Conservation (phyloP, 441 rosid genomes). For the Croton setiger region DNA sequence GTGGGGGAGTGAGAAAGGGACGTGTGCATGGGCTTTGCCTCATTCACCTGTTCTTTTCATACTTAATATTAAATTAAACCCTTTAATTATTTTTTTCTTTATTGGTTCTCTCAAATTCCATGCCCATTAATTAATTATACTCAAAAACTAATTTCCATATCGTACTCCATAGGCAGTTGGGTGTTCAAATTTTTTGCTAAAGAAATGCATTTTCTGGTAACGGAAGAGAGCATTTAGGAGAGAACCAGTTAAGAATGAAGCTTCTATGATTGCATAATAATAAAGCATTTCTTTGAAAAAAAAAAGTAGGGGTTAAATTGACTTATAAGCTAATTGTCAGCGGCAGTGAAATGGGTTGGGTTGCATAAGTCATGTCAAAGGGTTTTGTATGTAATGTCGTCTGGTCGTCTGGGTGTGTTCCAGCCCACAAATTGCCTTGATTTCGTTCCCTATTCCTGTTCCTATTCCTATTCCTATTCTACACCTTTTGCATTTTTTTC, state of each 20-base stretch:
- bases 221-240: too few relatives aligned
- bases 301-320: constrained; percentile 1
- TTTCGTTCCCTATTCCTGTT: background rate
- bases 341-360: background rate
- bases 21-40: constrained; percentile 86
- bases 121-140: background rate
- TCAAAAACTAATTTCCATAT: background rate
- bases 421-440: constrained; percentile 1
- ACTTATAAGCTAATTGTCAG: constrained; percentile 17
- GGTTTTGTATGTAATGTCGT: background rate
- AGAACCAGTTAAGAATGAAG: too few relatives aligned
- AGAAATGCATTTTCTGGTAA: too few relatives aligned
- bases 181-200: too few relatives aligned
- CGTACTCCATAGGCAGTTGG: too few relatives aligned
- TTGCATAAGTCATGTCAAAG: constrained; percentile 22
- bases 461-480: background rate
- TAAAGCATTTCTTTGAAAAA: background rate
- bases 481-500: too few relatives aligned
- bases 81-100: constrained; percentile 7
- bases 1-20: constrained; percentile 83
- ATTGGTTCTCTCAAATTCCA: constrained; percentile 71
- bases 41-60: constrained; percentile 88
- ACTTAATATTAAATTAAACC: constrained; percentile 29
- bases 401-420: background rate
- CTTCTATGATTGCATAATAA: too few relatives aligned